phyloP scores from a whole-genome alignment of 2,329 filamentous ascomycete species.

The Fonsecaea pugnacius region DNA sequence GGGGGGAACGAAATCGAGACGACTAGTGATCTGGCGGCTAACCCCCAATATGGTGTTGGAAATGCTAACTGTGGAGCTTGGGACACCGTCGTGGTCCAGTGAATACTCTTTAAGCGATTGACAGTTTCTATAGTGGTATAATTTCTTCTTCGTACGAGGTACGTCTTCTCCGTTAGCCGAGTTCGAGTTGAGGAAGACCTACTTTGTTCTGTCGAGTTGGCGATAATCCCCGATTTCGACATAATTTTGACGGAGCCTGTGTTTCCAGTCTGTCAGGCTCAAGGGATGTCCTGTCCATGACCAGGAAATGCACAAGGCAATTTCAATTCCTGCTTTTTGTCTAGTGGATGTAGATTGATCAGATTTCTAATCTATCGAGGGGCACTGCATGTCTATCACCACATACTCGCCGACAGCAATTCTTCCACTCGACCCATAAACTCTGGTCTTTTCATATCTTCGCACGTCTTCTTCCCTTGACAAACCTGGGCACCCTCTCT shows the following conservation, averaged over 20 bases:
- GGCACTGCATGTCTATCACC: not conserved
- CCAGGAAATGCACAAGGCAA: constrained; percentile 9
- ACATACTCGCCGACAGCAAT: constrained; percentile 16
- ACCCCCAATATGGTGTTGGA: not conserved
- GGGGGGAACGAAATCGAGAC: not conserved
- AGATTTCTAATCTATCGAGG: constrained; percentile 10
- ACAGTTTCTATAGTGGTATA: too few species aligned
- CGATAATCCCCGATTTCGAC: constrained; percentile 12
- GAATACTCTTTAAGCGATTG: too few species aligned
- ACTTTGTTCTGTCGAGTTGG: not conserved
- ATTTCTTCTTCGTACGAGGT: too few species aligned
- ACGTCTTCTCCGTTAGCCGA: too few species aligned
- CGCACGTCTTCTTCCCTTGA: constrained; percentile 30
- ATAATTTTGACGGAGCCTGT: constrained; percentile 6
- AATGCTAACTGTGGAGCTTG: not conserved
- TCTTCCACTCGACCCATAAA: constrained; percentile 13
- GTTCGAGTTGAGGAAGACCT: too few species aligned
- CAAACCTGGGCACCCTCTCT: constrained; percentile 30
- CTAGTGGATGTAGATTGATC: constrained; percentile 11
- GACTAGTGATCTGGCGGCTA: not conserved
- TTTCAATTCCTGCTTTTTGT: constrained; percentile 10
- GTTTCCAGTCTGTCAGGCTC: constrained; percentile 1
- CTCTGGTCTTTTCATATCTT: constrained; percentile 28
- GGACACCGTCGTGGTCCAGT: not conserved
- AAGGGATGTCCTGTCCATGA: not conserved